phyloP scores from a whole-genome alignment of 2,329 filamentous ascomycete species.

The Pestalotiopsis sp. region DNA sequence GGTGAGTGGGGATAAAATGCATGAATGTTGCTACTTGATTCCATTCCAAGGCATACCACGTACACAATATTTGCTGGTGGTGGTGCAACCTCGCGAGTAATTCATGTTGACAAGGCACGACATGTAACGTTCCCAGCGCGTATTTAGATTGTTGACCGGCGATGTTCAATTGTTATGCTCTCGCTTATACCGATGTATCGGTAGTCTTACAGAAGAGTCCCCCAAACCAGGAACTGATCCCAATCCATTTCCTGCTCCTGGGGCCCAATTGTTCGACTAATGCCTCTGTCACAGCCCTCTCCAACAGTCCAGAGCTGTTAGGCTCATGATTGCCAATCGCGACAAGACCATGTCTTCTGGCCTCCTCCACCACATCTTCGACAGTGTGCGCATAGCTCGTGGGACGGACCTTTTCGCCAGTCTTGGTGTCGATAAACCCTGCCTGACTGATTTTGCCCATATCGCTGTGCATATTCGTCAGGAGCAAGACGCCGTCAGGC shows the following conservation, averaged over 20 bases:
- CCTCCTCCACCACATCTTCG: constrained; percentile 53
- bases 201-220: constrained; percentile 38
- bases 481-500: constrained; percentile 51
- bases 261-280: constrained; percentile 62
- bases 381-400: constrained; percentile 60
- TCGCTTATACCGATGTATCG: too few species aligned
- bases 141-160: too few species aligned
- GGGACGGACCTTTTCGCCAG: constrained; percentile 60
- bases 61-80: too few species aligned
- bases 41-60: too few species aligned
- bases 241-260: constrained; percentile 67
- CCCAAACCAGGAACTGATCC: constrained; percentile 56
- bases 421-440: constrained; percentile 58
- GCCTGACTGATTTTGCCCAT: constrained; percentile 64
- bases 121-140: too few species aligned
- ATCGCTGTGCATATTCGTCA: constrained; percentile 72
- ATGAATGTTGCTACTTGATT: too few species aligned
- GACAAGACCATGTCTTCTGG: constrained; percentile 46
- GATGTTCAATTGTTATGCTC: too few species aligned
- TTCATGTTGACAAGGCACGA: too few species aligned
- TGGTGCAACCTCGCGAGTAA: too few species aligned
- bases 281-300: constrained; percentile 50
- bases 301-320: constrained; percentile 29
- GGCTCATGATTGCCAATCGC: constrained; percentile 39
- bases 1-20: too few species aligned